Conservation (phyloP, 2,329 filamentous ascomycete genomes). For the Davidsoniella eucalypti region DNA sequence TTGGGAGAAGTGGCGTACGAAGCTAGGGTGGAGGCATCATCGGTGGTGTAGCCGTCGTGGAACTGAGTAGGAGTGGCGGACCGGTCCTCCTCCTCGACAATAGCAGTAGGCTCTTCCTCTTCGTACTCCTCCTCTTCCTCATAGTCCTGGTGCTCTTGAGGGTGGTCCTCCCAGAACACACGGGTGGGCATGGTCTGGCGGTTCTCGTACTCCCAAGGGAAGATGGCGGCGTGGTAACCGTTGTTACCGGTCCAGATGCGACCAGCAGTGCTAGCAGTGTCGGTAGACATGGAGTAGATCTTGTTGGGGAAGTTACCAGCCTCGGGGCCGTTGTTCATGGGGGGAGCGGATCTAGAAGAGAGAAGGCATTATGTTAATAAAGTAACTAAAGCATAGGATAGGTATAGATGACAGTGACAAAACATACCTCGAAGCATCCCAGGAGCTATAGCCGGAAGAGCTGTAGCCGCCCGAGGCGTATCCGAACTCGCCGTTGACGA, state of each 20-base stretch:
- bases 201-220: conserved; percentile 12
- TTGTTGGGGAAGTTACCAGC: conserved; percentile 65
- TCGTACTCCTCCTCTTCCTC: conserved; percentile 2
- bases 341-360: conserved; percentile 9
- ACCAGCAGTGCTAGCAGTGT: neutral
- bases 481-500: conserved; percentile 37
- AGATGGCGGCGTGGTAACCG: conserved; percentile 8
- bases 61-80: conserved; percentile 1
- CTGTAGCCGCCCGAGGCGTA: conserved; percentile 5
- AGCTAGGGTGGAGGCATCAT: conserved; percentile 17
- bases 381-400: neutral
- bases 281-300: conserved; percentile 62
- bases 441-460: conserved; percentile 8
- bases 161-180: conserved; percentile 12
- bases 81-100: neutral
- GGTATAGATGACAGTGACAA: neutral
- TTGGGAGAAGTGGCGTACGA: conserved; percentile 18
- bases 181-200: conserved; percentile 9
- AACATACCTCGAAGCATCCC: conserved; percentile 15
- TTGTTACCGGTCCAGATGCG: conserved; percentile 7
- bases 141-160: conserved; percentile 1
- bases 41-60: conserved; percentile 3
- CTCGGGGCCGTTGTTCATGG: conserved; percentile 39
- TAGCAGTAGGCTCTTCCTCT: neutral
- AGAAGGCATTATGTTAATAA: neutral